Evolutionary conservation across 208 protist species (phyloP).

Genomic region (Leishmania tropica): DNA sequence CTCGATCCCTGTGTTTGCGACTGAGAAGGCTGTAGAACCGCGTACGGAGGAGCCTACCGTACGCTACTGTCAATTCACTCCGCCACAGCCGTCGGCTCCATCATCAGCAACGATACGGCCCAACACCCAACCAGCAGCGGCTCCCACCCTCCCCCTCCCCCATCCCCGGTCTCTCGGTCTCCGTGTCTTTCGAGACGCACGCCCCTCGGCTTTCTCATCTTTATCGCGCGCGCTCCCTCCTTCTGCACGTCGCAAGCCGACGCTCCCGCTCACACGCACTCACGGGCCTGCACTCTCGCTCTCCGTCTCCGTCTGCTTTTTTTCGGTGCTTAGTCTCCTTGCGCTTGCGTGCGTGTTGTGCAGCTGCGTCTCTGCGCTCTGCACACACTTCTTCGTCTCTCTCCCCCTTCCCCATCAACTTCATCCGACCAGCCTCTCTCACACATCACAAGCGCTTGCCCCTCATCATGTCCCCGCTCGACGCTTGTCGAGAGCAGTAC

Average conservation of each 20-base stretch:
- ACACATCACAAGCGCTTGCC: background rate
- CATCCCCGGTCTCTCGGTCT: background rate
- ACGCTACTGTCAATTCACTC: too few species aligned
- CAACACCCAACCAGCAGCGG: background rate
- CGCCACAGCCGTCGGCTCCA: too few species aligned
- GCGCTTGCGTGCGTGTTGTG: background rate
- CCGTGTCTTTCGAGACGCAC: background rate
- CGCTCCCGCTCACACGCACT: background rate
- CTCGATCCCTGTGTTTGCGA: background rate
- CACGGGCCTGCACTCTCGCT: background rate
- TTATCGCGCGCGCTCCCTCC: background rate
- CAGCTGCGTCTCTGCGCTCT: background rate
- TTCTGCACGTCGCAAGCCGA: background rate
- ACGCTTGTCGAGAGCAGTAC: conserved; percentile 48
- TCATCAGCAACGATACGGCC: too few species aligned
- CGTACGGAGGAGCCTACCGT: too few species aligned
- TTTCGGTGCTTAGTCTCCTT: background rate
- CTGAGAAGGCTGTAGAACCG: too few species aligned
- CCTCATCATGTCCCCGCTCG: conserved; percentile 25
- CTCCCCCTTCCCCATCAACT: background rate
- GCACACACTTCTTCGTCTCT: background rate
- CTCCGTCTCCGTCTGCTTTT: background rate
- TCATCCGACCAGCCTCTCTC: background rate
- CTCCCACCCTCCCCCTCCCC: background rate
- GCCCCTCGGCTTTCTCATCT: background rate